Evolutionary conservation across 139 green algal species (phyloP).

Genomic region (Chlamydomonas incerta): DNA sequence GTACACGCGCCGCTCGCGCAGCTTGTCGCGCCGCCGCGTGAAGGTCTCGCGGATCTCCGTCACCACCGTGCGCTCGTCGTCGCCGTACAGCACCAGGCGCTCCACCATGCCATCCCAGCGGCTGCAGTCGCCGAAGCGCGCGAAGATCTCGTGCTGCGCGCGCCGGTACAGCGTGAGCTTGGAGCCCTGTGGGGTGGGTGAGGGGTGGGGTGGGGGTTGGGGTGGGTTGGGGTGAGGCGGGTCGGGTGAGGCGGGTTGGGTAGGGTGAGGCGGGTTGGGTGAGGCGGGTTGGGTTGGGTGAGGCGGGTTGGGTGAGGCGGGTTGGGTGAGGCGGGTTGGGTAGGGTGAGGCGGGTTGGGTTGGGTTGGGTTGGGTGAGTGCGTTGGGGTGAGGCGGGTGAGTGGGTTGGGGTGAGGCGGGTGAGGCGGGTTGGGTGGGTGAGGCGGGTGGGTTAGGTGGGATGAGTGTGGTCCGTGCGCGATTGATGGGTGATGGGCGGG

Average conservation of each 20-base stretch:
- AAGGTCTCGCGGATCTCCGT: constrained; percentile 70
- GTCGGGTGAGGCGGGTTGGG: background rate
- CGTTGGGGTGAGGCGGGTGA: too few species aligned
- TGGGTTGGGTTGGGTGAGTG: too few species aligned
- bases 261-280: too few species aligned
- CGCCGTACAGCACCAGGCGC: constrained; percentile 73
- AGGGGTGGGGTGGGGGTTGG: background rate
- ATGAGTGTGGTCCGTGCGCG: too few species aligned
- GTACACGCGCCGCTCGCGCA: constrained; percentile 71
- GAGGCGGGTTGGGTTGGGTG: too few species aligned
- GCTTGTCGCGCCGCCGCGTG: constrained; percentile 77
- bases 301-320: too few species aligned
- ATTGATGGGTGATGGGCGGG: too few species aligned
- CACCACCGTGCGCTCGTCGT: constrained; percentile 65
- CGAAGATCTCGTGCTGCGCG: constrained; percentile 82
- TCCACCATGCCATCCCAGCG: constrained; percentile 87
- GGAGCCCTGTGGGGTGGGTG: constrained; percentile 44
- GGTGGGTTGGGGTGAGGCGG: background rate
- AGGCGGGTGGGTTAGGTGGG: too few species aligned
- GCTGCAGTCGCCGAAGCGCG: constrained; percentile 82
- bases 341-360: too few species aligned
- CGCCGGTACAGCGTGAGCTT: constrained; percentile 75
- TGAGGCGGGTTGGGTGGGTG: too few species aligned
- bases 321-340: too few species aligned
- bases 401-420: too few species aligned